Evolutionary conservation across 805 yeast genomes (phyloP).

Genomic region (Geotrichum ghanense): DNA sequence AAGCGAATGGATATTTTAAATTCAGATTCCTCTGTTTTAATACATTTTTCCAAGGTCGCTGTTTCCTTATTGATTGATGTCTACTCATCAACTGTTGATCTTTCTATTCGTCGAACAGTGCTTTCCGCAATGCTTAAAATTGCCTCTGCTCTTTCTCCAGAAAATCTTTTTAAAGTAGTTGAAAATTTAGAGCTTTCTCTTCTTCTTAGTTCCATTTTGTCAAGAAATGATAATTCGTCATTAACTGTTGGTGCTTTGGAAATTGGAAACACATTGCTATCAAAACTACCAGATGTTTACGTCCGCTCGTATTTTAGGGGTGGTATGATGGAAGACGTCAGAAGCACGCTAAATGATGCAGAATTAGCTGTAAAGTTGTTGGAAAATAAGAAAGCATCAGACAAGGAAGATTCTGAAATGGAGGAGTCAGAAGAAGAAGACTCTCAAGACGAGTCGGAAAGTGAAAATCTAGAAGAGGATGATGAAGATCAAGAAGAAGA

Average conservation of each 20-base stretch:
- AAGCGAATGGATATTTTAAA: conserved; percentile 20
- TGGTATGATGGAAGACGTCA: conserved; percentile 50
- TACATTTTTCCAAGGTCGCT: conserved; percentile 14
- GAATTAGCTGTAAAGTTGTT: conserved; percentile 11
- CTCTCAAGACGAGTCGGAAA: conserved; percentile 22
- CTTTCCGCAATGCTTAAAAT: conserved; percentile 45
- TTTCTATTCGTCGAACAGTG: conserved; percentile 45
- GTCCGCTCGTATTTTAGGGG: conserved; percentile 50
- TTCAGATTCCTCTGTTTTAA: conserved; percentile 15
- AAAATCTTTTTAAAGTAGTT: conserved; percentile 13
- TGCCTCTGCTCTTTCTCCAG: conserved; percentile 29
- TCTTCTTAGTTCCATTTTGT: conserved; percentile 20
- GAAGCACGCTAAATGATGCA: conserved; percentile 9
- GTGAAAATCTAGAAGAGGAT: conserved; percentile 20
- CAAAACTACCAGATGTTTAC: conserved; percentile 34
- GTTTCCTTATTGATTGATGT: conserved; percentile 42
- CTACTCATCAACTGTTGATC: conserved; percentile 64
- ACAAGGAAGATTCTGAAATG: conserved; percentile 9
- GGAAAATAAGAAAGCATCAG: conserved; percentile 10
- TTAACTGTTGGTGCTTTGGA: conserved; percentile 42
- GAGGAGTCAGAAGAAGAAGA: conserved; percentile 8
- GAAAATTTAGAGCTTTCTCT: conserved; percentile 19
- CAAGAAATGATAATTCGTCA: conserved; percentile 22
- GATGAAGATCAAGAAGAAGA: conserved; percentile 17
- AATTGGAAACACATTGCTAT: conserved; percentile 34